phyloP scores from a whole-genome alignment of 1,284 basidiomycete species.

The Coniferiporia sulphurascens region DNA sequence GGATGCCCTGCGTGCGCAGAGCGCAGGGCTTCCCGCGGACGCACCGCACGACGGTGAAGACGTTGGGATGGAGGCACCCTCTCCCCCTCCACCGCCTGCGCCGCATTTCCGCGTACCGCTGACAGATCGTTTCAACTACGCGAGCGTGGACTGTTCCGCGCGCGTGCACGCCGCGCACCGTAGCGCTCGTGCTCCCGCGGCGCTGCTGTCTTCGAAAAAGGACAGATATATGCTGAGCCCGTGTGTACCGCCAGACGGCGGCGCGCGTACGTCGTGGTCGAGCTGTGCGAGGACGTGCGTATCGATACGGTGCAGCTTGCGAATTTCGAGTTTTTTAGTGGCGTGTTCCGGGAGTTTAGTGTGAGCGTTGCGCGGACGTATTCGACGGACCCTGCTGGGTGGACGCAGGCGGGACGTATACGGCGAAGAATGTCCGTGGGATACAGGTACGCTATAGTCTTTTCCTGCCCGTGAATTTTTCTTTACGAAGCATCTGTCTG shows the following conservation, averaged over 20 bases:
- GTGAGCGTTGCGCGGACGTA: constrained; percentile 82
- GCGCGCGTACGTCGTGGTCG: constrained; percentile 83
- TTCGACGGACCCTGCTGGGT: constrained; percentile 58
- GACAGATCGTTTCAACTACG: constrained; percentile 59
- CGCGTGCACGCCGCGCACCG: constrained; percentile 49
- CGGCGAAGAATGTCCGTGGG: constrained; percentile 87
- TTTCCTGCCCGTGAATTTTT: too few species aligned
- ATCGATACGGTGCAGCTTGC: constrained; percentile 96
- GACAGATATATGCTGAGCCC: constrained; percentile 98
- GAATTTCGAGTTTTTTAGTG: constrained; percentile 98
- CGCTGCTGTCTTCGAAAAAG: constrained; percentile 85
- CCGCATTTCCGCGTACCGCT: constrained; percentile 66
- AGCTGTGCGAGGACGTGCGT: constrained; percentile 95
- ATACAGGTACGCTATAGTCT: constrained; percentile 63
- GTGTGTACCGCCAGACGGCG: constrained; percentile 49
- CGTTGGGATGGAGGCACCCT: neutral
- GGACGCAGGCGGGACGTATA: constrained; percentile 70
- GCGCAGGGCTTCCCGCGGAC: constrained; percentile 18
- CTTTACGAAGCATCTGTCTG: too few species aligned
- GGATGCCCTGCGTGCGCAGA: neutral
- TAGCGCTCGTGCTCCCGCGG: constrained; percentile 77
- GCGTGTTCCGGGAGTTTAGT: constrained; percentile 89
- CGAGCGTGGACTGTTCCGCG: constrained; percentile 56
- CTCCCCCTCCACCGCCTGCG: constrained; percentile 29
- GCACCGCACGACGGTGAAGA: constrained; percentile 9